Conservation (phyloP, 805 yeast genomes). For the Naumovozyma castellii region DNA sequence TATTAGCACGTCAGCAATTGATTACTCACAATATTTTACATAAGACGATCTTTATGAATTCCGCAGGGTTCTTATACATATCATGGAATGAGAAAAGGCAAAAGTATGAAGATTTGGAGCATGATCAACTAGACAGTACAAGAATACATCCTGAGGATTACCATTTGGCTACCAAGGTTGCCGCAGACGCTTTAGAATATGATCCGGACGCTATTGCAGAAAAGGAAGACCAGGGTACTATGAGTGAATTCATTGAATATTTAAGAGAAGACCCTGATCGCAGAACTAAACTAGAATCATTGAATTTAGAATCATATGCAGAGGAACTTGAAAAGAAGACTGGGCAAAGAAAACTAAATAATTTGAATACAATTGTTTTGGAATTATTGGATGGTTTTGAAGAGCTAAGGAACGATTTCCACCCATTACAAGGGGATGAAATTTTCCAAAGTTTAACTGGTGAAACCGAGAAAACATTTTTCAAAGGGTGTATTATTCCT, state of each 20-base stretch:
- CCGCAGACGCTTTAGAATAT: conserved; percentile 92
- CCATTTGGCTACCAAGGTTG: conserved; percentile 92
- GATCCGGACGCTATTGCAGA: conserved; percentile 89
- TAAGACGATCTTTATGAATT: conserved; percentile 77
- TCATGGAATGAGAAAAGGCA: conserved; percentile 47
- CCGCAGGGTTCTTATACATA: conserved; percentile 81
- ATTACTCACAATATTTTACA: conserved; percentile 73
- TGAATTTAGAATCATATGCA: conserved; percentile 85
- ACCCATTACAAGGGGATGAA: conserved; percentile 52
- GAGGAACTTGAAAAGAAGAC: conserved; percentile 62
- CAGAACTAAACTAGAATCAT: conserved; percentile 77
- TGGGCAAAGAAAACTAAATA: conserved; percentile 29
- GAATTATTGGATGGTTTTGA: conserved; percentile 83
- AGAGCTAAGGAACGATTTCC: conserved; percentile 72
- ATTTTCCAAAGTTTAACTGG: conserved; percentile 86
- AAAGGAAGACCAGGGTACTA: conserved; percentile 32
- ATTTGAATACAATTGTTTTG: conserved; percentile 29
- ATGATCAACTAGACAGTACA: conserved; percentile 84
- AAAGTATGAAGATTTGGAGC: conserved; percentile 41
- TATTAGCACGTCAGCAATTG: conserved; percentile 74
- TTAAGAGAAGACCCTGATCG: conserved; percentile 61
- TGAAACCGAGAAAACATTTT: conserved; percentile 62
- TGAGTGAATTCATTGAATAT: conserved; percentile 31
- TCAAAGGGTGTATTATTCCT: conserved; percentile 63
- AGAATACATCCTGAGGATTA: conserved; percentile 98